phyloP scores from a whole-genome alignment of 2,329 filamentous ascomycete genomes.

The Hypoxylon sp. region DNA sequence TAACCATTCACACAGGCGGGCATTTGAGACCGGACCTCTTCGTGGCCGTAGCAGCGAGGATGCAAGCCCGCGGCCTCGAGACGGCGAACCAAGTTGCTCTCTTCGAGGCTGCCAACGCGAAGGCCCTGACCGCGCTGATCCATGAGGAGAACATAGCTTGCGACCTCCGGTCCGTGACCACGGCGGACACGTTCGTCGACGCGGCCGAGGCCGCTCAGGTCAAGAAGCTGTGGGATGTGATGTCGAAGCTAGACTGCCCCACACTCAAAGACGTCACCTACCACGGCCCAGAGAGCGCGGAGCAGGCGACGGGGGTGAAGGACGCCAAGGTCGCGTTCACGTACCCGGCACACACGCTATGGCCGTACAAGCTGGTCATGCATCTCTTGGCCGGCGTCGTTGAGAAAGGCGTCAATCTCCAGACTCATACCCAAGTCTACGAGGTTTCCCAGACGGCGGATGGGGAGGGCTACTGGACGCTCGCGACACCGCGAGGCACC shows the following conservation, averaged over 20 bases:
- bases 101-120: conserved; percentile 50
- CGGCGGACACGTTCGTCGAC: conserved; percentile 50
- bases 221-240: conserved; percentile 49
- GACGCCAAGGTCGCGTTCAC: conserved; percentile 52
- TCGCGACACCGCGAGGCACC: conserved; percentile 66
- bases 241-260: conserved; percentile 45
- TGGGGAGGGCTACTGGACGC: conserved; percentile 55
- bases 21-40: conserved; percentile 46
- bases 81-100: conserved; percentile 48
- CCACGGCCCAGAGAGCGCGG: conserved; percentile 40
- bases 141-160: conserved; percentile 52
- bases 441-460: conserved; percentile 41
- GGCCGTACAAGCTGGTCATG: conserved; percentile 51
- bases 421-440: conserved; percentile 47
- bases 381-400: conserved; percentile 43
- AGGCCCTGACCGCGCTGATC: conserved; percentile 48
- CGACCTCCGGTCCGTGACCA: conserved; percentile 47
- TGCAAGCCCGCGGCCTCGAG: conserved; percentile 42
- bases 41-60: conserved; percentile 40
- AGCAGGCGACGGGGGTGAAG: conserved; percentile 50
- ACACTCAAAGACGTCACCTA: conserved; percentile 40
- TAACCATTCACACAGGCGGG: conserved; percentile 40
- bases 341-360: conserved; percentile 46
- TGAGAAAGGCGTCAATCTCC: conserved; percentile 44
- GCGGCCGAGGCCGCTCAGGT: conserved; percentile 47